Percentiles rank a stretch among this genome's conserved stretches.
Evolutionary conservation across 179 eudicot species (phyloP).

Genomic region (Nepenthes alata): DNA sequence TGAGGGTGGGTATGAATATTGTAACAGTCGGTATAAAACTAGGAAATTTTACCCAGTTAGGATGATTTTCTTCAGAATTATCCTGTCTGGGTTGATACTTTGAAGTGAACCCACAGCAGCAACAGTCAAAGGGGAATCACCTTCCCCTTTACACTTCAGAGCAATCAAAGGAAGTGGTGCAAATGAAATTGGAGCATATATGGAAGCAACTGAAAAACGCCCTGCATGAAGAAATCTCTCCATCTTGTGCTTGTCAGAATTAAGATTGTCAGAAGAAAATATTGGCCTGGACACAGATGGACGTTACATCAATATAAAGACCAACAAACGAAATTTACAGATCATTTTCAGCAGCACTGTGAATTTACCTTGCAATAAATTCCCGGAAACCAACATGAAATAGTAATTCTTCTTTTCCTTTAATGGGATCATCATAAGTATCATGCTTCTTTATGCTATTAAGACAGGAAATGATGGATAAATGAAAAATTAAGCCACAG

Average conservation of each 20-base stretch:
- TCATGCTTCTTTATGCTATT: slow-evolving; percentile 82
- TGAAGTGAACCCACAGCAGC: slow-evolving; percentile 85
- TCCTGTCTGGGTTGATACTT: slow-evolving; percentile 78
- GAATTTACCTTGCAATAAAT: slow-evolving; percentile 56
- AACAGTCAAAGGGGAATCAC: slow-evolving; percentile 30
- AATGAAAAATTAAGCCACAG: not conserved
- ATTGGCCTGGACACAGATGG: slow-evolving; percentile 49
- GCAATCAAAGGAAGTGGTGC: slow-evolving; percentile 72
- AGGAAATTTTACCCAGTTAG: slow-evolving; percentile 61
- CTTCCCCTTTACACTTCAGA: slow-evolving; percentile 40
- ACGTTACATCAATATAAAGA: not conserved
- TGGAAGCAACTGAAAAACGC: slow-evolving; percentile 70
- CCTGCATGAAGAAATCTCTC: slow-evolving; percentile 97
- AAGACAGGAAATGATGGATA: slow-evolving; percentile 1
- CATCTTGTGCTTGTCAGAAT: slow-evolving; percentile 90
- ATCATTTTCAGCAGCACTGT: not conserved
- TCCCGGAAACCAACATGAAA: slow-evolving; percentile 97
- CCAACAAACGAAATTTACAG: not conserved
- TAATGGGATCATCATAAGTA: slow-evolving; percentile 63
- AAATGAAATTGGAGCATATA: slow-evolving; percentile 87
- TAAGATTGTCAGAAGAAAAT: slow-evolving; percentile 66
- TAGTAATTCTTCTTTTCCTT: slow-evolving; percentile 75
- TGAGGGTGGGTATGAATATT: no score
- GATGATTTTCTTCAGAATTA: slow-evolving; percentile 70
- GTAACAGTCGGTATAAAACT: not conserved